Percentiles rank a stretch among this genome's conserved stretches.
These are phyloP conservation scores for Mollisia scopiformis DNA, from an alignment of 2,329 filamentous ascomycete species.

Conservation along the genomic window DNA sequence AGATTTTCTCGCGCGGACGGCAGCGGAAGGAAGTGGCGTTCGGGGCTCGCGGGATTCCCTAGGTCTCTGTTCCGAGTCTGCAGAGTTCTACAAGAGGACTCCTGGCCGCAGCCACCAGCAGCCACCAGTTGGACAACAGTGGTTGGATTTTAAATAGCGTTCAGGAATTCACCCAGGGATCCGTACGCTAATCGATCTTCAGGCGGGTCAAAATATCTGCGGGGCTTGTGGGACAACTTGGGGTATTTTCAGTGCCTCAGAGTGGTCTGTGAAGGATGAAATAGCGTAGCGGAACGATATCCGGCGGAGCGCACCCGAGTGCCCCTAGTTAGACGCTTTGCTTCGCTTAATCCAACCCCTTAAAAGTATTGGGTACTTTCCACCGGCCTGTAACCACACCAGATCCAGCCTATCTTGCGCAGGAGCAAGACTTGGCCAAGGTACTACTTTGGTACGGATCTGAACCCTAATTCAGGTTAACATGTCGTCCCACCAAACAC, in stretches of 20 bases:
- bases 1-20: not conserved
- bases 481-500: not conserved
- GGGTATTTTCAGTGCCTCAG: too few relatives aligned
- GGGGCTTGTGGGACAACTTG: not conserved
- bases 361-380: constrained; percentile 1
- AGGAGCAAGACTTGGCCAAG: not conserved
- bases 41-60: not conserved
- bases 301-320: not conserved
- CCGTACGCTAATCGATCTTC: not conserved
- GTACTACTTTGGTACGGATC: not conserved
- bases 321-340: not conserved
- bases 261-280: not conserved
- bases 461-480: not conserved
- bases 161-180: not conserved
- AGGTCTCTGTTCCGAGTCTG: not conserved
- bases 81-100: not conserved
- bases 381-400: not conserved
- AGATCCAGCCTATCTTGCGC: not conserved
- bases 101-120: not conserved
- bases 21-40: not conserved
- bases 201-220: not conserved
- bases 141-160: not conserved
- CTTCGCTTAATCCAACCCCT: not conserved
- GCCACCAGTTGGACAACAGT: not conserved
- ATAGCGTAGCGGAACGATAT: not conserved